Percentiles rank a stretch among this genome's conserved stretches.
Conservation (phyloP, 495 filamentous ascomycete genomes). For the Thermochaetoides thermophila region DNA sequence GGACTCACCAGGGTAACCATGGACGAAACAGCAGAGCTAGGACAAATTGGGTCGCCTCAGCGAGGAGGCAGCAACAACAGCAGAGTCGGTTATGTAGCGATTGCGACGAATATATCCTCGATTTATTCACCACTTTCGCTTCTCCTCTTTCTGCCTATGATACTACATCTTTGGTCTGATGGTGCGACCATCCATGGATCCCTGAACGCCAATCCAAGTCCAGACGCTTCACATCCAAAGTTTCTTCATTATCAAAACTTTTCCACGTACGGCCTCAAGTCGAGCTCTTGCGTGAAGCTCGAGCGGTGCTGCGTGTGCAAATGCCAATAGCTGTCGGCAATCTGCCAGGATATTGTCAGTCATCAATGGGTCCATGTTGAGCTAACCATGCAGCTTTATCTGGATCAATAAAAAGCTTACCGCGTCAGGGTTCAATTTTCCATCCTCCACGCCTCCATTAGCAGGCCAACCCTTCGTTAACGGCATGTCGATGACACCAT, state of each 20-base stretch:
- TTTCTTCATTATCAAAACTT: too few species aligned
- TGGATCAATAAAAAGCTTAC: slow-evolving; percentile 43
- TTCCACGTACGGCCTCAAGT: slow-evolving; percentile 67
- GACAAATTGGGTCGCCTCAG: background rate
- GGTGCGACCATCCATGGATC: too few species aligned
- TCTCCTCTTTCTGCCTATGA: too few species aligned
- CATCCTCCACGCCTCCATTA: slow-evolving; percentile 45
- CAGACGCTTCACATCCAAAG: too few species aligned
- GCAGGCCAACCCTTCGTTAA: slow-evolving; percentile 45
- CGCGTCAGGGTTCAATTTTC: slow-evolving; percentile 65
- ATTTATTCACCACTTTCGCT: too few species aligned
- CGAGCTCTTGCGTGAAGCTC: slow-evolving; percentile 72
- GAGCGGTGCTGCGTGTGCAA: slow-evolving; percentile 73
- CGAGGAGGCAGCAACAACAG: background rate
- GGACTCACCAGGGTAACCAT: background rate
- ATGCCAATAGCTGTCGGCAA: slow-evolving; percentile 81
- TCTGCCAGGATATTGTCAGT: too few species aligned
- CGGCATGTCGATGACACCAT: slow-evolving; percentile 80
- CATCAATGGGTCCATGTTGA: too few species aligned
- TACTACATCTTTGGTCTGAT: too few species aligned
- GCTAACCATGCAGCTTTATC: too few species aligned
- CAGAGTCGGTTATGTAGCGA: slow-evolving; percentile 3
- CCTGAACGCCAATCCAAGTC: too few species aligned
- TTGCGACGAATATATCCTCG: slow-evolving; percentile 3
- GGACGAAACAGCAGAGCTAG: background rate